A percentile compares a stretch with the other conserved stretches of the same genome.
These are phyloP conservation scores for Teunomyces cretensis DNA, from an alignment of 805 yeast genomes.

Conservation along the genomic window DNA sequence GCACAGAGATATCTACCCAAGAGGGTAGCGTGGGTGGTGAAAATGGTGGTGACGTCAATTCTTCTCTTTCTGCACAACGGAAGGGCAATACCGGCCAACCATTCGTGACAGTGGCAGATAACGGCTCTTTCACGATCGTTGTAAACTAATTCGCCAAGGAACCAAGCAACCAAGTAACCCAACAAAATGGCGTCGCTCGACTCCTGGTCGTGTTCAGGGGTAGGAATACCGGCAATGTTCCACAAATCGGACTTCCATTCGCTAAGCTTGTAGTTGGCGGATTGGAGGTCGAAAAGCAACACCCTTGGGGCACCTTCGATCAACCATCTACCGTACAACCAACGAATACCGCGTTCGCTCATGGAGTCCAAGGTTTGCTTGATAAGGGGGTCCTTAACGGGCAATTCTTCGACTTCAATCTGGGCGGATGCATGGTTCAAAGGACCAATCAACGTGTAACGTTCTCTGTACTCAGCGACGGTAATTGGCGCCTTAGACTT, in stretches of 20 bases:
- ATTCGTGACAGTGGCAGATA: constrained; percentile 93
- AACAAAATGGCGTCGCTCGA: constrained; percentile 89
- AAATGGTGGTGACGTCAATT: constrained; percentile 90
- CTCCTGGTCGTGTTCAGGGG: constrained; percentile 85
- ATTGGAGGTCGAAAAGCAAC: constrained; percentile 77
- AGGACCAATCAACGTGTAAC: constrained; percentile 88
- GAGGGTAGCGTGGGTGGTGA: constrained; percentile 96
- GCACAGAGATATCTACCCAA: constrained; percentile 95
- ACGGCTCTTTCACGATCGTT: constrained; percentile 86
- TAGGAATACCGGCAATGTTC: constrained; percentile 88
- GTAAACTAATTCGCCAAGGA: constrained; percentile 87
- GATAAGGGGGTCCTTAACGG: constrained; percentile 54
- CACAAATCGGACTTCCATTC: constrained; percentile 96
- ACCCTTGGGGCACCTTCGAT: constrained; percentile 98
- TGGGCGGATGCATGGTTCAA: constrained; percentile 70
- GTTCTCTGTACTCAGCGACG: constrained; percentile 84
- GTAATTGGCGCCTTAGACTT: constrained; percentile 97
- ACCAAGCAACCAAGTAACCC: constrained; percentile 96
- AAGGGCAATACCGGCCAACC: constrained; percentile 96
- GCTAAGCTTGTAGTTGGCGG: constrained; percentile 66
- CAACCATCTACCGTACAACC: constrained; percentile 92
- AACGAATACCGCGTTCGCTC: constrained; percentile 77
- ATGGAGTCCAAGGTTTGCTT: constrained; percentile 70
- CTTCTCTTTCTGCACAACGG: constrained; percentile 90
- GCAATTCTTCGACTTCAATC: constrained; percentile 78